Evolutionary conservation across 768 basidiomycete genomes (phyloP).

Genomic region (Amylocystis lapponica): DNA sequence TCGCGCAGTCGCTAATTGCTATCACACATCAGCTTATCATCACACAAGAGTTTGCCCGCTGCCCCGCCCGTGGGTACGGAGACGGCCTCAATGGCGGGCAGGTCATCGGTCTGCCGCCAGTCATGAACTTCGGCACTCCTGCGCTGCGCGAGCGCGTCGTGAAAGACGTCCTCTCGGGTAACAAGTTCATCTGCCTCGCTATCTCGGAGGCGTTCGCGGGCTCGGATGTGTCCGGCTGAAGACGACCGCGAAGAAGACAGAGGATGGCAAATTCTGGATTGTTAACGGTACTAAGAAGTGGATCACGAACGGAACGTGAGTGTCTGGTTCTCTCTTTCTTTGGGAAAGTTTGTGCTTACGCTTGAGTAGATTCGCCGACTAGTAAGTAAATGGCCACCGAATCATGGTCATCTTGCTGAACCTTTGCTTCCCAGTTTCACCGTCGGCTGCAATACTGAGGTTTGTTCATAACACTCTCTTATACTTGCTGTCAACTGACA

Average conservation of each 20-base stretch:
- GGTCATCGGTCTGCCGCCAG: conserved; percentile 80
- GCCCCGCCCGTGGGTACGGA: conserved; percentile 70
- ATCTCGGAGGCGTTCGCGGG: conserved; percentile 89
- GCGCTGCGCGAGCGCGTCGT: conserved; percentile 52
- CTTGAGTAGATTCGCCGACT: conserved; percentile 33
- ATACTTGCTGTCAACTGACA: background rate
- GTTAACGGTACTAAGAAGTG: conserved; percentile 87
- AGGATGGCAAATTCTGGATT: conserved; percentile 80
- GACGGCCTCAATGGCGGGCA: conserved; percentile 75
- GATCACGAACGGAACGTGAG: conserved; percentile 73
- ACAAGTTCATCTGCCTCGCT: conserved; percentile 82
- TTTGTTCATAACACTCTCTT: conserved; percentile 15
- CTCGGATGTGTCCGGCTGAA: conserved; percentile 78
- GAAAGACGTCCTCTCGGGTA: conserved; percentile 64
- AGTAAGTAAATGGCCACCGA: conserved; percentile 18
- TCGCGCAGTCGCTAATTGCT: background rate
- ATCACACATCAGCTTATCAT: conserved; percentile 53
- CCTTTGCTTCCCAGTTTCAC: conserved; percentile 44
- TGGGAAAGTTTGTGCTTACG: background rate
- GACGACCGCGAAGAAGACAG: conserved; percentile 72
- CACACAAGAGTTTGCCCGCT: conserved; percentile 71
- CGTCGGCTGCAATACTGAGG: conserved; percentile 66
- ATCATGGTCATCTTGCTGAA: background rate
- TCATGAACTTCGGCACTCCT: conserved; percentile 73
- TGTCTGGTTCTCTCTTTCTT: background rate